A percentile compares a stretch with the other conserved stretches of the same genome.
Evolutionary conservation across 2,329 filamentous ascomycete genomes (phyloP).

Genomic region (Mariannaea elegans): DNA sequence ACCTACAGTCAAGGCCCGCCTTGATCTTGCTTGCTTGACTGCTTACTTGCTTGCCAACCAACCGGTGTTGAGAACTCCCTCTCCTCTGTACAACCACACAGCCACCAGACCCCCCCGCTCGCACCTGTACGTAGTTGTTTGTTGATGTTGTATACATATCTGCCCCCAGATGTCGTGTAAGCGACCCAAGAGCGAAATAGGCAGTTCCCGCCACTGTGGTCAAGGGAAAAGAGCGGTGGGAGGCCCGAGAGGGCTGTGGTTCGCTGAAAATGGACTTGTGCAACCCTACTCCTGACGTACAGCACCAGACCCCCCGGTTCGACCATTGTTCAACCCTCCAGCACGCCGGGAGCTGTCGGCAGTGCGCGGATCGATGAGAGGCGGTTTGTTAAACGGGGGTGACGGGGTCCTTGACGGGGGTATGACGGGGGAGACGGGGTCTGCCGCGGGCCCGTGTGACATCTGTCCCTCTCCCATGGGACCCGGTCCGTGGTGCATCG

Average conservation of each 20-base stretch:
- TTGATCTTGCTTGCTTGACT: not conserved
- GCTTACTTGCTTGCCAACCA: not conserved
- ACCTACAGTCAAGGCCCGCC: not conserved
- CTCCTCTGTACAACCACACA: not conserved
- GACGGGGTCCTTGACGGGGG: not conserved
- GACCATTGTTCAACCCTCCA: slow-evolving; percentile 4
- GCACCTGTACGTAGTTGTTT: too few relatives aligned
- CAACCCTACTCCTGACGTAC: slow-evolving; percentile 13
- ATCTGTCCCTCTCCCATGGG: slow-evolving; percentile 16
- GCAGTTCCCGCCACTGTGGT: not conserved
- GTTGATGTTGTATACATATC: not conserved
- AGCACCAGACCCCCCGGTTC: not conserved
- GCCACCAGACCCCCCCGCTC: not conserved
- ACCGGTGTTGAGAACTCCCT: too few relatives aligned
- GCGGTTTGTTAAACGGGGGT: slow-evolving; percentile 12
- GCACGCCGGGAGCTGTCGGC: slow-evolving; percentile 20
- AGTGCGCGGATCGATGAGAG: slow-evolving; percentile 12
- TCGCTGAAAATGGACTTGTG: slow-evolving; percentile 22
- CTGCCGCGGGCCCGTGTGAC: slow-evolving; percentile 28
- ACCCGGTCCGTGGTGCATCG: slow-evolving; percentile 4
- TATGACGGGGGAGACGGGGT: slow-evolving; percentile 1
- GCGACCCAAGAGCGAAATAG: not conserved
- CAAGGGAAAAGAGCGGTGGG: slow-evolving; percentile 5
- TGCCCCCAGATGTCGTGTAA: not conserved
- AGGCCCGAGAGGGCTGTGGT: not conserved